Conservation (phyloP, 345 rosid species). For the Adansonia digitata region DNA sequence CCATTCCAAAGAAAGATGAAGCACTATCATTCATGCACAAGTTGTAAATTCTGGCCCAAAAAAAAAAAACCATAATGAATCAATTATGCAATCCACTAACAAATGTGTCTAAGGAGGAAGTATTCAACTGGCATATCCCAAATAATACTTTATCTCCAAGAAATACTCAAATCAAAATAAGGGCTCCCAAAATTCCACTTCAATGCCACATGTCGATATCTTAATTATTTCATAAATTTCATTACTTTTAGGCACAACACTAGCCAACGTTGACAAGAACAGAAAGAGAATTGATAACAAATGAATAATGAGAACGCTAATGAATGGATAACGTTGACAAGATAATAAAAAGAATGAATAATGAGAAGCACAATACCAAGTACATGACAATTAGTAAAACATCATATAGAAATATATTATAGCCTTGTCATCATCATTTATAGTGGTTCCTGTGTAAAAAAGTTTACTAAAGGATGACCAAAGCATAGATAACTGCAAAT, state of each 20-base stretch:
- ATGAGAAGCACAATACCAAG: not conserved
- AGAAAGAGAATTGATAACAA: not conserved
- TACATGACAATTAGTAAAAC: not conserved
- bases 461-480: not conserved
- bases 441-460: not conserved
- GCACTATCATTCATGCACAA: slow-evolving; percentile 67
- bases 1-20: slow-evolving; percentile 58
- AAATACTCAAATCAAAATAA: not conserved
- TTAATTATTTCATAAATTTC: not conserved
- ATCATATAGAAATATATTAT: not conserved
- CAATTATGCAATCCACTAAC: not conserved
- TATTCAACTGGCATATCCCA: not conserved
- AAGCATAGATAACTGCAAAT: not conserved
- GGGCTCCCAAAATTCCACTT: not conserved
- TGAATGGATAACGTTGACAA: no score
- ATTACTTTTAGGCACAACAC: not conserved
- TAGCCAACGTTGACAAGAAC: not conserved
- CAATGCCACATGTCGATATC: not conserved
- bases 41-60: slow-evolving; percentile 64
- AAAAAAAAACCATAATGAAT: not conserved
- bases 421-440: not conserved
- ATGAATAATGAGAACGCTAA: no score
- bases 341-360: not conserved
- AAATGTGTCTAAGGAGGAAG: not conserved
- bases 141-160: not conserved